Evolutionary conservation across 768 basidiomycete genomes (phyloP).

Genomic region (Boletus rufocinnamomeus): DNA sequence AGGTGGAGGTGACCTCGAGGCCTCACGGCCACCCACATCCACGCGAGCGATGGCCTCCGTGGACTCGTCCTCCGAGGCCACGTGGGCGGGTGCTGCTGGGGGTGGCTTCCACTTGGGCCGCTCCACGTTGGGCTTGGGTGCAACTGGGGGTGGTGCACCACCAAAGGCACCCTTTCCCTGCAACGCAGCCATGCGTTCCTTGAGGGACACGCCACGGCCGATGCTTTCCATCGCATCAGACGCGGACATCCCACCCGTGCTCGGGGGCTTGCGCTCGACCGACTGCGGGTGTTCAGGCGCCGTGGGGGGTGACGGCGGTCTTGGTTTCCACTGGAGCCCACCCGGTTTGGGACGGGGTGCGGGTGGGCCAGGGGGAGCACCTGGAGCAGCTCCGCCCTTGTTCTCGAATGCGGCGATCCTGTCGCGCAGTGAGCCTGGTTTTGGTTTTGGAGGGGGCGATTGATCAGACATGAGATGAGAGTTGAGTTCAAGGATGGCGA

Average conservation of each 20-base stretch:
- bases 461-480: conserved; percentile 59
- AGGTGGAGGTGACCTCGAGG: conserved; percentile 40
- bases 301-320: conserved; percentile 47
- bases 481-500: conserved; percentile 19
- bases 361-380: conserved; percentile 33
- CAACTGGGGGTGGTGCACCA: conserved; percentile 46
- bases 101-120: conserved; percentile 90
- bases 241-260: conserved; percentile 64
- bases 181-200: conserved; percentile 93
- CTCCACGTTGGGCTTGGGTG: conserved; percentile 53
- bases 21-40: conserved; percentile 25
- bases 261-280: conserved; percentile 26
- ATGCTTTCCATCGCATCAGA: conserved; percentile 90
- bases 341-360: conserved; percentile 57
- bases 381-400: conserved; percentile 34
- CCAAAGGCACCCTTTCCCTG: conserved; percentile 81
- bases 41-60: conserved; percentile 28
- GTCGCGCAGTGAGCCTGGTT: conserved; percentile 79
- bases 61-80: conserved; percentile 43
- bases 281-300: conserved; percentile 24
- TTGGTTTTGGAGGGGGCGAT: conserved; percentile 58
- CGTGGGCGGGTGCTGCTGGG: conserved; percentile 48
- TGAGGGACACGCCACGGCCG: conserved; percentile 74
- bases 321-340: conserved; percentile 73
- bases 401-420: conserved; percentile 88